Percentiles rank a stretch among this genome's conserved stretches.
phyloP scores from a whole-genome alignment of 2,329 filamentous ascomycete genomes.

The Septoria linicola region DNA sequence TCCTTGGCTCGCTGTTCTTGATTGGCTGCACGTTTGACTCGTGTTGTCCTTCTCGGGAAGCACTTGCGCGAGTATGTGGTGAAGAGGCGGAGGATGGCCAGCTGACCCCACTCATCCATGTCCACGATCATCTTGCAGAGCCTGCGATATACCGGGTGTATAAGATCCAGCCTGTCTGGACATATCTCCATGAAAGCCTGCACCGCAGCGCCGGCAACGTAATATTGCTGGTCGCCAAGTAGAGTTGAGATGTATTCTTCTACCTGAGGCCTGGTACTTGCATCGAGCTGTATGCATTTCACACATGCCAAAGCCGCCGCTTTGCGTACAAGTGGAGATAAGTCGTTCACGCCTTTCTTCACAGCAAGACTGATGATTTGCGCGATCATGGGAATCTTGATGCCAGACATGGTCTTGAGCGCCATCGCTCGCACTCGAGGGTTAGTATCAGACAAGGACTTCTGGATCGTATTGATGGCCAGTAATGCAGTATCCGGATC shows the following conservation, averaged over 20 bases:
- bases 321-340: constrained; percentile 91
- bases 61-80: constrained; percentile 81
- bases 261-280: constrained; percentile 78
- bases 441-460: constrained; percentile 89
- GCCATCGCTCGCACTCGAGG: constrained; percentile 89
- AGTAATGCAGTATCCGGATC: constrained; percentile 93
- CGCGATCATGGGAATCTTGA: constrained; percentile 94
- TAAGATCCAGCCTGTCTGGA: constrained; percentile 79
- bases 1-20: constrained; percentile 49
- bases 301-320: constrained; percentile 91
- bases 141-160: constrained; percentile 84
- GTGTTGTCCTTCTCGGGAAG: constrained; percentile 70
- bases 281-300: constrained; percentile 91
- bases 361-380: constrained; percentile 96
- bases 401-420: constrained; percentile 93
- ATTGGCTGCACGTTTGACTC: constrained; percentile 52
- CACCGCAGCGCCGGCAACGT: constrained; percentile 91
- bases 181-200: constrained; percentile 86
- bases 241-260: constrained; percentile 76
- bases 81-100: constrained; percentile 79
- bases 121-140: constrained; percentile 89
- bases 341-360: constrained; percentile 88
- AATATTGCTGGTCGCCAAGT: constrained; percentile 89
- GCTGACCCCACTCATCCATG: constrained; percentile 98
- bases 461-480: constrained; percentile 98